Evolutionary conservation across 1,139 yeast species (phyloP).

Genomic region (Suhomyces guaymorum): DNA sequence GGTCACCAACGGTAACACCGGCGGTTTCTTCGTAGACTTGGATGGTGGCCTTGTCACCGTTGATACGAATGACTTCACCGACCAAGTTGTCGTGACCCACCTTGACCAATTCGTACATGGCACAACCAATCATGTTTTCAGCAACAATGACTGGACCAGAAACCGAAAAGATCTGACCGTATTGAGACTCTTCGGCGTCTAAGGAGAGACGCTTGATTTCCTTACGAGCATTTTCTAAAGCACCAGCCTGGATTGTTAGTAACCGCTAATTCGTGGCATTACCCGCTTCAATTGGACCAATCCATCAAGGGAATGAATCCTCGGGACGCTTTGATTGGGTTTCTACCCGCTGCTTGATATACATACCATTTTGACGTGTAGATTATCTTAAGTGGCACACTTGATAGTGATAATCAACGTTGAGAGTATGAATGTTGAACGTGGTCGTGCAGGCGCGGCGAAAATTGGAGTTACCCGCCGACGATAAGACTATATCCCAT

Average conservation of each 20-base stretch:
- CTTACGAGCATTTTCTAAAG: conserved; percentile 95
- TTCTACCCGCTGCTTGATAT: background rate
- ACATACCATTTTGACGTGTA: conserved; percentile 12
- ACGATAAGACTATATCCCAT: no score
- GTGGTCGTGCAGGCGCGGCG: conserved; percentile 10
- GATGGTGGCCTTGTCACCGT: conserved; percentile 93
- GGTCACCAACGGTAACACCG: conserved; percentile 98
- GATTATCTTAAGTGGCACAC: conserved; percentile 8
- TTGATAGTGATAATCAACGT: conserved; percentile 5
- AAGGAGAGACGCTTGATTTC: conserved; percentile 83
- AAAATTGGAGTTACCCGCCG: conserved; percentile 8
- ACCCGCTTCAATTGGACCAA: background rate
- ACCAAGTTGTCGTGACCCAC: conserved; percentile 97
- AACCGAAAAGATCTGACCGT: conserved; percentile 88
- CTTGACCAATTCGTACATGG: conserved; percentile 97
- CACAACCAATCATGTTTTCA: conserved; percentile 98
- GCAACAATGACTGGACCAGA: conserved; percentile 98
- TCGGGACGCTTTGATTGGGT: background rate
- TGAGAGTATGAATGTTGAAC: conserved; percentile 8
- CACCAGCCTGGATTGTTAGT: conserved; percentile 74
- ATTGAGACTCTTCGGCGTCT: conserved; percentile 77
- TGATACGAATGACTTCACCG: conserved; percentile 97
- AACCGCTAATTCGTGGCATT: conserved; percentile 4
- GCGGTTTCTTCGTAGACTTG: conserved; percentile 99
- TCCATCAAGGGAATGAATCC: background rate